Percentiles rank a stretch among this genome's conserved stretches.
These are phyloP conservation scores for Xylaria sp. DNA, from an alignment of 2,329 filamentous ascomycete species.

Conservation along the genomic window DNA sequence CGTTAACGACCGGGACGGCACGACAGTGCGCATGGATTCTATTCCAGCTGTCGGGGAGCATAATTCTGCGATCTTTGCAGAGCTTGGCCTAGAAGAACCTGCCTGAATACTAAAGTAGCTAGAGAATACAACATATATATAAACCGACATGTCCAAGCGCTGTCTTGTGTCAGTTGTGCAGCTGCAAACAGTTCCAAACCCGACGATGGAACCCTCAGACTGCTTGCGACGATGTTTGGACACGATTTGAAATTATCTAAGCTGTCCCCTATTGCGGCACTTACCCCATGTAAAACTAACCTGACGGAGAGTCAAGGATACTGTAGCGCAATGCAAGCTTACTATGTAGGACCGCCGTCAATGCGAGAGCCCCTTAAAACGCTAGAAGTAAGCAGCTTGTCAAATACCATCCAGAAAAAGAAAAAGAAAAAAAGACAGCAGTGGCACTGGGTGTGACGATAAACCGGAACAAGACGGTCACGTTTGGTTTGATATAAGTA, in stretches of 20 bases:
- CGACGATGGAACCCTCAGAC: no score
- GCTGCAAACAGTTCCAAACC: neutral
- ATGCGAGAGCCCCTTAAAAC: neutral
- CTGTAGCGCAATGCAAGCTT: neutral
- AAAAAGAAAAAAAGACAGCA: neutral
- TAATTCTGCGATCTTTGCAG: conserved; percentile 4
- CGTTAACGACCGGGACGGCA: neutral
- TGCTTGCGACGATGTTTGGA: neutral
- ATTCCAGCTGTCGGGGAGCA: neutral
- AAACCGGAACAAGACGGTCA: neutral
- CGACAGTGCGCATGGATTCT: conserved; percentile 1
- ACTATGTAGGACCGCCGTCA: neutral
- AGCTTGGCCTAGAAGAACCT: neutral
- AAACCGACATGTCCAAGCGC: neutral
- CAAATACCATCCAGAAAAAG: neutral
- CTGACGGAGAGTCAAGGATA: neutral
- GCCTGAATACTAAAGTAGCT: neutral
- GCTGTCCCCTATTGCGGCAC: neutral
- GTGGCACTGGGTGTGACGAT: neutral
- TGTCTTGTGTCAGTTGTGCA: neutral
- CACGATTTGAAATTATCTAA: neutral
- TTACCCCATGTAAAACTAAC: neutral
- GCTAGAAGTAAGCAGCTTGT: neutral
- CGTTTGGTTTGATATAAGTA: no score
- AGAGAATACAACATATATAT: neutral